Conservation (phyloP, 2,329 filamentous ascomycete species). For the Colletotrichum ledebouriae region DNA sequence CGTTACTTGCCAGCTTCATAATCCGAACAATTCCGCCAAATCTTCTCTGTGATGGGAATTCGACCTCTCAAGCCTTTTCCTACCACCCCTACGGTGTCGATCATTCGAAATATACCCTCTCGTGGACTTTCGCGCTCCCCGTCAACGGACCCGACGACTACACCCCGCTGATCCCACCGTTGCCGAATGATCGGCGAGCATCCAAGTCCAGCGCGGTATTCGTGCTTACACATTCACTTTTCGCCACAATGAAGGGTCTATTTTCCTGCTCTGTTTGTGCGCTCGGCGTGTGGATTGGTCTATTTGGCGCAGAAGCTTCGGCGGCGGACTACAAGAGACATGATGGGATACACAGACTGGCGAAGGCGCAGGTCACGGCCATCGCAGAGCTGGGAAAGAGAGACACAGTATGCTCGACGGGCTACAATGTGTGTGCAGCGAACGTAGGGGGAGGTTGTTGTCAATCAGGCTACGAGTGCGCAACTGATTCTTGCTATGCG, state of each 20-base stretch:
- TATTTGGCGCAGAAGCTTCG: background rate
- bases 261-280: slow-evolving; percentile 29
- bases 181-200: slow-evolving; percentile 22
- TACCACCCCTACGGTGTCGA: background rate
- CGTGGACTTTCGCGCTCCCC: background rate
- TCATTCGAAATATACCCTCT: background rate
- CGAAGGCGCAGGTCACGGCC: slow-evolving; percentile 46
- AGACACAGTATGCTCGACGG: slow-evolving; percentile 46
- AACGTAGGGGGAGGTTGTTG: slow-evolving; percentile 62
- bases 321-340: slow-evolving; percentile 48
- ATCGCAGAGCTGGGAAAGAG: slow-evolving; percentile 32
- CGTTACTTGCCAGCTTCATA: slow-evolving; percentile 37
- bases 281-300: slow-evolving; percentile 11
- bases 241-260: slow-evolving; percentile 15
- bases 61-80: background rate
- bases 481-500: slow-evolving; percentile 60
- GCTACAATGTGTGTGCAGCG: slow-evolving; percentile 52
- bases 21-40: background rate
- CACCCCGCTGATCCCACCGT: slow-evolving; percentile 13
- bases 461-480: slow-evolving; percentile 63
- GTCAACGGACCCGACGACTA: background rate
- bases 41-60: background rate
- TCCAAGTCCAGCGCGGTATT: background rate
- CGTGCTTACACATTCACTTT: slow-evolving; percentile 7
- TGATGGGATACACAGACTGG: slow-evolving; percentile 51